Evolutionary conservation across 495 filamentous ascomycete species (phyloP).

Genomic region (Aspergillus mulundensis): DNA sequence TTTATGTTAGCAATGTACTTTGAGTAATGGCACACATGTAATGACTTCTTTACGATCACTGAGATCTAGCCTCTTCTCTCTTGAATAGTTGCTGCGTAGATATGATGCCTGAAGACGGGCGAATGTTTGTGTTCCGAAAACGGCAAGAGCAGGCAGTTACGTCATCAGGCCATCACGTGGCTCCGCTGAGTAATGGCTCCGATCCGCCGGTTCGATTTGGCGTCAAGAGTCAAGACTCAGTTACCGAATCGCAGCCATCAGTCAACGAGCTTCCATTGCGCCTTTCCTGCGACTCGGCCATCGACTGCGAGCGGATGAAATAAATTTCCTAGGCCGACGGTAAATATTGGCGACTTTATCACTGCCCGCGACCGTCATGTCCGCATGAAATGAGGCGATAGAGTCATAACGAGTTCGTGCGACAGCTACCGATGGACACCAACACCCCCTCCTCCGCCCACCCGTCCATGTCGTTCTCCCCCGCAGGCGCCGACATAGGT

Average conservation of each 20-base stretch:
- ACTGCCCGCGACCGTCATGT: background rate
- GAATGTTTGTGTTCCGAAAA: background rate
- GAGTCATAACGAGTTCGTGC: background rate
- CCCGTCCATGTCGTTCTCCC: slow-evolving; percentile 35
- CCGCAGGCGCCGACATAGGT: slow-evolving; percentile 26
- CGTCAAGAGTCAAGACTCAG: background rate
- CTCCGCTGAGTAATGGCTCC: background rate
- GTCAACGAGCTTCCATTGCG: background rate
- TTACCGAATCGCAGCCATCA: background rate
- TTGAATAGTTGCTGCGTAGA: too few relatives aligned
- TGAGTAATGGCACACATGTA: background rate
- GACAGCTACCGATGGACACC: background rate
- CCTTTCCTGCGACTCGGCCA: background rate
- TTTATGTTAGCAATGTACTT: background rate
- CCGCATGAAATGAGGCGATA: background rate
- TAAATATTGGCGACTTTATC: background rate
- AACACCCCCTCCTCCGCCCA: slow-evolving; percentile 33
- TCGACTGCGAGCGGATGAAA: background rate
- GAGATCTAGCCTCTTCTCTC: too few relatives aligned
- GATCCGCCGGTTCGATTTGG: background rate
- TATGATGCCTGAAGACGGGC: too few relatives aligned
- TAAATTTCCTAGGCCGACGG: background rate
- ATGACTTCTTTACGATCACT: too few relatives aligned
- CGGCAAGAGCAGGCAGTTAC: background rate
- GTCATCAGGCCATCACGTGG: background rate